phyloP scores from a whole-genome alignment of 1,139 yeast genomes.

The Saccharomycopsis hybrid region DNA sequence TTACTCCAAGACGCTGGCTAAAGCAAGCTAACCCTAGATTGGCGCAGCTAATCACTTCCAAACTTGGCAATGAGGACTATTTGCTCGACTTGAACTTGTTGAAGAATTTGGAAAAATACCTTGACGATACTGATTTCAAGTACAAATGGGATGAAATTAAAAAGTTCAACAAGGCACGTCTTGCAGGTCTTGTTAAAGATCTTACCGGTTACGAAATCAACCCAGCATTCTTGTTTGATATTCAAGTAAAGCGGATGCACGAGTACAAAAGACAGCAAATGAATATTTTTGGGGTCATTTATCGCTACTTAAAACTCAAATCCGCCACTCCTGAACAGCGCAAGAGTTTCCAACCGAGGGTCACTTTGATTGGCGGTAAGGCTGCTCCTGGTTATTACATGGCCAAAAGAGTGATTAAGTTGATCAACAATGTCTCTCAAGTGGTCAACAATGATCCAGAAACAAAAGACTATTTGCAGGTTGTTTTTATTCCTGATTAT shows the following conservation, averaged over 20 bases:
- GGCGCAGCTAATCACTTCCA: conserved; percentile 63
- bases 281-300: conserved; percentile 83
- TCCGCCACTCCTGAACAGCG: conserved; percentile 62
- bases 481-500: conserved; percentile 84
- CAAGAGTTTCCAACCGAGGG: conserved; percentile 65
- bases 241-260: conserved; percentile 92
- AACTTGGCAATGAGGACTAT: conserved; percentile 64
- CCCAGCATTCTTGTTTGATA: conserved; percentile 55
- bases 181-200: conserved; percentile 63
- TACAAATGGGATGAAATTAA: conserved; percentile 68
- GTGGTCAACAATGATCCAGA: conserved; percentile 76
- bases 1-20: conserved; percentile 96
- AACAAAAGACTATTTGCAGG: conserved; percentile 71
- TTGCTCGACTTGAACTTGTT: conserved; percentile 64
- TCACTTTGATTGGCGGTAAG: conserved; percentile 85
- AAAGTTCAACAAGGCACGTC: conserved; percentile 57
- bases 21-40: conserved; percentile 86
- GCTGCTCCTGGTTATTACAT: conserved; percentile 96
- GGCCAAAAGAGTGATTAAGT: conserved; percentile 85
- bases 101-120: conserved; percentile 59
- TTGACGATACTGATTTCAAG: conserved; percentile 65
- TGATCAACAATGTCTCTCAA: conserved; percentile 73
- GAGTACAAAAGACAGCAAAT: conserved; percentile 94
- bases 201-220: conserved; percentile 62
- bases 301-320: conserved; percentile 75